Conservation (phyloP, 1,284 basidiomycete genomes). For the Ceratobasidium sp. region DNA sequence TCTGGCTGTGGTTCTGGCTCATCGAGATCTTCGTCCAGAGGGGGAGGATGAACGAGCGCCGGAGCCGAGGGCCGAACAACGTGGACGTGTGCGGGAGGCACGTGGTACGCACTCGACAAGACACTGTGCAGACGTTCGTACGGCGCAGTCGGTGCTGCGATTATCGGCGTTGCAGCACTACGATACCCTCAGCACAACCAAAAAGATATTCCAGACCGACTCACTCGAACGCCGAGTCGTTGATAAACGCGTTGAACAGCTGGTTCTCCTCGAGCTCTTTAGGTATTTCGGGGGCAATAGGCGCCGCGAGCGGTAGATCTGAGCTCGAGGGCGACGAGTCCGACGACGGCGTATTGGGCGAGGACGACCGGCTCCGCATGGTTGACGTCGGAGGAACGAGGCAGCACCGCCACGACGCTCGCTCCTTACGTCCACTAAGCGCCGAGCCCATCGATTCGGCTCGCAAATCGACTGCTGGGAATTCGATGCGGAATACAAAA, state of each 20-base stretch:
- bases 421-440: slow-evolving; percentile 12
- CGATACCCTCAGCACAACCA: background rate
- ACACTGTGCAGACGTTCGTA: slow-evolving; percentile 25
- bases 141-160: background rate
- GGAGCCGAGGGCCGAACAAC: slow-evolving; percentile 11
- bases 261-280: slow-evolving; percentile 28
- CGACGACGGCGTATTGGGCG: slow-evolving; percentile 42
- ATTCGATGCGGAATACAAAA: slow-evolving; percentile 8
- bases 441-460: background rate
- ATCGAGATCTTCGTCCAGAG: slow-evolving; percentile 4
- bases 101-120: slow-evolving; percentile 34
- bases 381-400: background rate
- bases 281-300: background rate
- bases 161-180: slow-evolving; percentile 12
- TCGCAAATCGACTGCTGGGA: slow-evolving; percentile 1
- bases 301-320: slow-evolving; percentile 31
- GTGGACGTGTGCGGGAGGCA: slow-evolving; percentile 30
- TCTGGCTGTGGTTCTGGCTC: slow-evolving; percentile 20
- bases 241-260: slow-evolving; percentile 34
- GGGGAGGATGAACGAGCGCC: background rate
- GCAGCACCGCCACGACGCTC: background rate
- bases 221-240: slow-evolving; percentile 41
- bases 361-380: slow-evolving; percentile 41
- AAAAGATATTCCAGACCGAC: slow-evolving; percentile 1
- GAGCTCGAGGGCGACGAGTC: slow-evolving; percentile 44